phyloP scores from a whole-genome alignment of 768 basidiomycete genomes.

The Sutorius australiensis region DNA sequence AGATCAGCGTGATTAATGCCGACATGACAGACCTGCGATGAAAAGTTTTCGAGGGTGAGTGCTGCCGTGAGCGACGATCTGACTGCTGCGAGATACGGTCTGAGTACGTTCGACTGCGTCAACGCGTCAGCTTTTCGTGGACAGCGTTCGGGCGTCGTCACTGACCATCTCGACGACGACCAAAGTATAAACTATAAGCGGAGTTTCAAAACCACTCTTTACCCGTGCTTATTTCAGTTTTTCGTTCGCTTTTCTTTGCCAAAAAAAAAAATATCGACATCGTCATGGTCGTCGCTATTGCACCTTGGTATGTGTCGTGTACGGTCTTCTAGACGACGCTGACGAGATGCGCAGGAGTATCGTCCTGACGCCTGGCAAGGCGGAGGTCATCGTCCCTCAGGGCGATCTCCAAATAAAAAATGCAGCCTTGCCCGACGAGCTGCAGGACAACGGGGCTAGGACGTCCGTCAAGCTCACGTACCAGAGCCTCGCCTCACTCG shows the following conservation, averaged over 20 bases:
- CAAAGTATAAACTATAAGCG: slow-evolving; percentile 27
- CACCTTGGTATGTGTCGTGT: slow-evolving; percentile 53
- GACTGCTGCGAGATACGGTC: slow-evolving; percentile 95
- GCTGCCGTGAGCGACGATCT: slow-evolving; percentile 97
- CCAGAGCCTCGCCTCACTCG: slow-evolving; percentile 32
- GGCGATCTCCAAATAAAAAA: slow-evolving; percentile 79
- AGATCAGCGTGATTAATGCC: slow-evolving; percentile 12
- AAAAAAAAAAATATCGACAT: slow-evolving; percentile 34
- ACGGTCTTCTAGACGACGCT: slow-evolving; percentile 3
- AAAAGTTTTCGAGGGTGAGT: slow-evolving; percentile 94
- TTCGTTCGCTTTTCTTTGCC: slow-evolving; percentile 5
- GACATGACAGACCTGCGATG: slow-evolving; percentile 58
- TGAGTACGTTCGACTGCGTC: slow-evolving; percentile 83
- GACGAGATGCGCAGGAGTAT: slow-evolving; percentile 49
- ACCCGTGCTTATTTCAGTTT: background rate
- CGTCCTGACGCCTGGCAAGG: slow-evolving; percentile 53
- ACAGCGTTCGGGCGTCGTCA: slow-evolving; percentile 4
- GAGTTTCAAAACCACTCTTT: slow-evolving; percentile 39
- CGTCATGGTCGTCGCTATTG: slow-evolving; percentile 59
- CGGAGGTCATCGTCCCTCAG: slow-evolving; percentile 53
- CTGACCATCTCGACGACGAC: slow-evolving; percentile 47
- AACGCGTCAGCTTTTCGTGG: slow-evolving; percentile 8
- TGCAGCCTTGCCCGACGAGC: slow-evolving; percentile 70
- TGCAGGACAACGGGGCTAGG: slow-evolving; percentile 56
- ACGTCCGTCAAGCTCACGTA: slow-evolving; percentile 69